These are phyloP conservation scores for Coccinonectria pachysandricola DNA, from an alignment of 2,329 filamentous ascomycete genomes.

Conservation along the genomic window DNA sequence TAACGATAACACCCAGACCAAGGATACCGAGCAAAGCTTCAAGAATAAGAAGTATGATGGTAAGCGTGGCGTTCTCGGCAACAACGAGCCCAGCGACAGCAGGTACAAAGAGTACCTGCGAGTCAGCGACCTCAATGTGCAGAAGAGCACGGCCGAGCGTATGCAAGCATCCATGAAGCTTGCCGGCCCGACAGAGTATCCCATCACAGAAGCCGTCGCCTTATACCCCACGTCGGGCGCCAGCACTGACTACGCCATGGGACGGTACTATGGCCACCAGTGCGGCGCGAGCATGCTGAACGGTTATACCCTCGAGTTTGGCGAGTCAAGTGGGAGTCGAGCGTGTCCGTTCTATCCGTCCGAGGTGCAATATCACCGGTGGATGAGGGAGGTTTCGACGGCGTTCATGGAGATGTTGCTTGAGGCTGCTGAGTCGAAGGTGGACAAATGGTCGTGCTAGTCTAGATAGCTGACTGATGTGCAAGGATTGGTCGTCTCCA, in stretches of 20 bases:
- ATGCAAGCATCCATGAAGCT: constrained; percentile 30
- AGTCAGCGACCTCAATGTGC: constrained; percentile 23
- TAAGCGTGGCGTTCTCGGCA: constrained; percentile 35
- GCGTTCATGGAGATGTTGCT: constrained; percentile 38
- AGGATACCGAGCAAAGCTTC: constrained; percentile 38
- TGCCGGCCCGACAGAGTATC: constrained; percentile 28
- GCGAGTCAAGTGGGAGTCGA: constrained; percentile 13
- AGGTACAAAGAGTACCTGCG: constrained; percentile 37
- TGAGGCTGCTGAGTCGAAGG: constrained; percentile 15
- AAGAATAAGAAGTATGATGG: constrained; percentile 40
- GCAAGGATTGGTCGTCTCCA: too few species aligned
- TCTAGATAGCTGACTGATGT: too few species aligned
- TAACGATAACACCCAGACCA: constrained; percentile 41
- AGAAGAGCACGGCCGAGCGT: constrained; percentile 22
- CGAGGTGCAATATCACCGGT: constrained; percentile 29
- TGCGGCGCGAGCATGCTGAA: constrained; percentile 29
- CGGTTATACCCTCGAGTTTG: constrained; percentile 38
- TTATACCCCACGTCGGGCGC: constrained; percentile 37
- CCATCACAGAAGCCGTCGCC: constrained; percentile 26
- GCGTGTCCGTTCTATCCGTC: constrained; percentile 37
- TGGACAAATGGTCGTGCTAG: too few species aligned
- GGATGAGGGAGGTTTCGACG: constrained; percentile 33
- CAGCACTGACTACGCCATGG: constrained; percentile 37
- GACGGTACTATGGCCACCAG: constrained; percentile 27
- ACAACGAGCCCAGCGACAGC: constrained; percentile 20